Evolutionary conservation across 495 filamentous ascomycete genomes (phyloP), one percentile per base, ranked within the genome.

Genomic region (Penicillium nucicola): DNA sequence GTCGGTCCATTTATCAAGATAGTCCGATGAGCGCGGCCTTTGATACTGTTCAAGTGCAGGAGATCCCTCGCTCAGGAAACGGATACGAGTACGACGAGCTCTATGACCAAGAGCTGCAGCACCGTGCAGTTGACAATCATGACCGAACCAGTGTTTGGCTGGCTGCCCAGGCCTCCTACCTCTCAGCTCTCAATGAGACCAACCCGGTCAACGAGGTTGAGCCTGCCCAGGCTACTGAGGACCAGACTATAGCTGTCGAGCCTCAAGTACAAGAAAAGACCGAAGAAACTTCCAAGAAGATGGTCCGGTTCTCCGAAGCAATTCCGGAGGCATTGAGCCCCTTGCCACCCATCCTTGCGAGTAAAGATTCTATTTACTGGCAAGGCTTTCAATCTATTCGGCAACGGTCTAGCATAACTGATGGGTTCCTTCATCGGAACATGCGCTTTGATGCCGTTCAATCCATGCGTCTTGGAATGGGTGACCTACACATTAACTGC

Each of bases 391-490:
- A 88, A 52, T 82, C 85, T 37, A 74, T 86, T 37, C 70, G 81
- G 37, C 76, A 82, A 28, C 75, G 74, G 35, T 80, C 79, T 20
- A 77, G 73, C 47, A 71, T 75, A 42, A 70, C 62, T n/a, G 93
- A 97, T 65, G 81, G 84, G 11, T 95, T 95, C 58, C 76, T 90
- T 49, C 87, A 96, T 63, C 85, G 88, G 4, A 83, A 87, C 52
- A 81, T 87, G 23, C 85, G 93, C 40, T 93, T 90, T 45, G 93
- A 97, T 61, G 91, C 92, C 14, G 71, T 97, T 11, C 91, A 96
- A 62, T 81, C 92, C 17, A 80, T 85, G 53, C 86, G 93, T 10
- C 77, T 91, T 14, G 81, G 77, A 17, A 70, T 88, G 55, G 74
- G 77, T 32, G 76, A 81, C 42, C 64, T 75, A 42, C 86, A 91